Base-by-base conservation (phyloP, 306 rosid species). In the Dicorynia guianensis region DNA sequence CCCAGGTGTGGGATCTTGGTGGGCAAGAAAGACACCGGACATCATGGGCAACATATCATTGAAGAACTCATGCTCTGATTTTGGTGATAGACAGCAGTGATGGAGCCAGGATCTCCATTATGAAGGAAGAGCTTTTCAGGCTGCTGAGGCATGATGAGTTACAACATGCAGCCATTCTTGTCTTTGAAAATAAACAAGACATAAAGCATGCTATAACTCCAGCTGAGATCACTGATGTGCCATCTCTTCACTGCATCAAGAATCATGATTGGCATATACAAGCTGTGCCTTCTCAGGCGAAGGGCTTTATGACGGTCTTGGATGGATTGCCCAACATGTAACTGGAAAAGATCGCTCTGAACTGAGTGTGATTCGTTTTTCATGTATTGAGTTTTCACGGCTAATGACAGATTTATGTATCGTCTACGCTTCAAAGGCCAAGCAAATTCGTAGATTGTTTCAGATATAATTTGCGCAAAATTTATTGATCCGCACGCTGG, bases 181-280 rank as follows among this genome's bases (percentile, higher is more conserved):
- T 96, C 67, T 90, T 89, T 76, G 98, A 96, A 12, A 96, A 96
- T 79, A 96, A 96, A 81, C 99, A 96, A 80, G 99, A 96, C 75
- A 87, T 96, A 61, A 96, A 96, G 87, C 98, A 96, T 86, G 98
- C 99, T 50, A 96, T 96, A 98, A 87, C 96, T 61, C 97, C 99
- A 7, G 99, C 95, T 42, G 99, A 96, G 89, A 90, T 96, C 72
- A 96, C 98, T 0, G 99, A 96, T 71, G 93, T 89, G 17, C 86
- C 92, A 40, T 90, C 97, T 61, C 96, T 96, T 56, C 99, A 96
- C 85, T 90, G 96, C 88, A 96, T 96, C 83, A 96, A 96, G 93
- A 86, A 96, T 81, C 98, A 96, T 52, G 99, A 96, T 81, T 96
- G 99, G 98, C 99, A 96, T 76, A 96, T 96, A 69, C 99, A 96